phyloP scores from a whole-genome alignment of 495 filamentous ascomycete genomes.

The Poronia punctata region DNA sequence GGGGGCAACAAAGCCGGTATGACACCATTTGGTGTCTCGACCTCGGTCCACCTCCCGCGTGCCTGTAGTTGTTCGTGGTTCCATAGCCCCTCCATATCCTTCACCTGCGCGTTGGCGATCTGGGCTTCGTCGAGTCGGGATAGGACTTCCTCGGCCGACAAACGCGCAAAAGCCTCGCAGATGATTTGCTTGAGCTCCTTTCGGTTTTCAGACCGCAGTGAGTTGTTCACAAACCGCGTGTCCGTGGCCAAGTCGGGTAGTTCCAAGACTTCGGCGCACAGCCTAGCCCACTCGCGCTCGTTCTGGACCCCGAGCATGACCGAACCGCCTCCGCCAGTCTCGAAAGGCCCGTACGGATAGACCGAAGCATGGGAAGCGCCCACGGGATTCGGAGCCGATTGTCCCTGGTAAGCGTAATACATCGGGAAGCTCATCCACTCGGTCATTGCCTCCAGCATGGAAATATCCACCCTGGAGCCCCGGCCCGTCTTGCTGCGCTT shows the following conservation, averaged over 20 bases:
- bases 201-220: slow-evolving; percentile 27
- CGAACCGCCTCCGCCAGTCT: slow-evolving; percentile 36
- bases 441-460: slow-evolving; percentile 48
- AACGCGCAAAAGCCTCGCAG: slow-evolving; percentile 19
- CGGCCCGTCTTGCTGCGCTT: slow-evolving; percentile 37
- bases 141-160: slow-evolving; percentile 27
- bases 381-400: slow-evolving; percentile 31
- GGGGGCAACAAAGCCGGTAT: slow-evolving; percentile 40
- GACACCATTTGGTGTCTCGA: slow-evolving; percentile 33
- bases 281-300: background rate
- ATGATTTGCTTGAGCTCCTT: slow-evolving; percentile 30
- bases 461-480: slow-evolving; percentile 43
- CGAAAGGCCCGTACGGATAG: slow-evolving; percentile 48
- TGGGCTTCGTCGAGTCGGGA: slow-evolving; percentile 25
- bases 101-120: slow-evolving; percentile 46
- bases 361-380: slow-evolving; percentile 46
- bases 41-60: slow-evolving; percentile 39
- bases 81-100: slow-evolving; percentile 45
- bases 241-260: slow-evolving; percentile 23
- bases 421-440: slow-evolving; percentile 52
- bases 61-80: slow-evolving; percentile 41
- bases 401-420: slow-evolving; percentile 42
- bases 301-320: slow-evolving; percentile 48
- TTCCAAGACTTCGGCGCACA: background rate
- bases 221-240: slow-evolving; percentile 32